Base-by-base conservation (phyloP, 1,139 yeast species). In the Geotrichum fermentans region DNA sequence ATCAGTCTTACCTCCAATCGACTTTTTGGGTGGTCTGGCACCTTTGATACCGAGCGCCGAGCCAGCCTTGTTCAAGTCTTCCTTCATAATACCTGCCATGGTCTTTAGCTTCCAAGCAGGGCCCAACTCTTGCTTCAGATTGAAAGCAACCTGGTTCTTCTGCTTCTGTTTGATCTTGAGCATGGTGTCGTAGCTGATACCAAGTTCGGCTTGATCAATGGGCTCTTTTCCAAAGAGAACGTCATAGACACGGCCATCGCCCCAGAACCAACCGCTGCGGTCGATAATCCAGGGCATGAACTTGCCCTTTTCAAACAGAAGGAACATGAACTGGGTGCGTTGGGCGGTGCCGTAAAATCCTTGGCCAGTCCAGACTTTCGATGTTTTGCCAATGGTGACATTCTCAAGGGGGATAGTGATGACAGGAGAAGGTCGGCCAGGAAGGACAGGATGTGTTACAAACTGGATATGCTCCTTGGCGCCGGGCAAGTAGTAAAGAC, bases 301-400 rank as follows among this genome's bases (percentile, higher is more conserved):
- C 43, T 64, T 67, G 17, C 77, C 75, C 45, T 71, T 69, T 60
- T 85, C 92, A 63, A 77, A 80, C 54, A 87, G 67, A 39, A 83
- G 77, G 63, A 86, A 84, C 71, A 83, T 82, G 64, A 86, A 86
- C 51, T 85, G 74, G 4, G 85, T 74, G 42, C 80, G 77, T 64
- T 85, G 90, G 32, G 86, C 77, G 1, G 95, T 85, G 1, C 95
- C 95, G 63, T 87, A 87, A 61, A 84, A 83, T 1, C 96, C 96
- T 55, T 82, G 82, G 16, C 90, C 92, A 0, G 95, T 84, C 81
- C 89, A 87, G 1, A 86, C 80, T 57, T 84, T 77, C 8, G 88
- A 74, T 53, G 78, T 74, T 53, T 76, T 77, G 49, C 81, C 80
- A 53, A 90, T 73, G 18, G 70, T 68, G 45, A 86, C 58, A 45